Conservation (phyloP, 1,284 basidiomycete species). For the Lignosus rhinocerotis region DNA sequence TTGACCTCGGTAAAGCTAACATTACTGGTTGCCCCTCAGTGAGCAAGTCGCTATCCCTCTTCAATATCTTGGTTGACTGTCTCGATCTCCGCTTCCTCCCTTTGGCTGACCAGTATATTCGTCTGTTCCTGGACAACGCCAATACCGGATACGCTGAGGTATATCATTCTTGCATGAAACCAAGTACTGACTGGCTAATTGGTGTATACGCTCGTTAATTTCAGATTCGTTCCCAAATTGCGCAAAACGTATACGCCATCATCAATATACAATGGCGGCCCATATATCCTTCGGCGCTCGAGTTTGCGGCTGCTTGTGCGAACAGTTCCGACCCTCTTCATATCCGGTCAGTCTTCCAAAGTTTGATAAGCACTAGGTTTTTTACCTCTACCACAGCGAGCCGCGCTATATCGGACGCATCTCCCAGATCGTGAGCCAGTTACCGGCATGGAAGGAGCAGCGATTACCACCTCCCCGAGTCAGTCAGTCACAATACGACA, state of each 20-base stretch:
- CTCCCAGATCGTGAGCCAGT: conserved; percentile 50
- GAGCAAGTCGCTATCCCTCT: conserved; percentile 65
- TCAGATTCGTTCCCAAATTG: conserved; percentile 73
- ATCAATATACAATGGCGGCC: conserved; percentile 73
- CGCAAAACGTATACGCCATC: conserved; percentile 67
- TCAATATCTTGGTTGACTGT: conserved; percentile 60
- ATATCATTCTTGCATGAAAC: conserved; percentile 17
- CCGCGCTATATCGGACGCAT: conserved; percentile 60
- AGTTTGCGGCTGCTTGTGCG: conserved; percentile 66
- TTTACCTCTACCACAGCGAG: conserved; percentile 41
- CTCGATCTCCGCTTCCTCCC: conserved; percentile 66
- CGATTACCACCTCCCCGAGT: conserved; percentile 85
- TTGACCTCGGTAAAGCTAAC: conserved; percentile 1
- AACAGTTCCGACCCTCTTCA: conserved; percentile 65
- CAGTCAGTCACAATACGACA: conserved; percentile 85
- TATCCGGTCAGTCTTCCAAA: conserved; percentile 44
- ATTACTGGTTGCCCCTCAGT: conserved; percentile 42
- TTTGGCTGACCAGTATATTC: conserved; percentile 66
- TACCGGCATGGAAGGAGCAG: conserved; percentile 71
- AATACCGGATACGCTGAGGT: conserved; percentile 87
- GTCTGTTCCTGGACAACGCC: conserved; percentile 74
- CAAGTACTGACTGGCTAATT: neutral
- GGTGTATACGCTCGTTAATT: neutral
- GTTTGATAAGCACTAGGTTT: neutral
- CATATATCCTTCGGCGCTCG: conserved; percentile 64